phyloP scores from a whole-genome alignment of 2,329 filamentous ascomycete genomes.

The Aureobasidium sp. region DNA sequence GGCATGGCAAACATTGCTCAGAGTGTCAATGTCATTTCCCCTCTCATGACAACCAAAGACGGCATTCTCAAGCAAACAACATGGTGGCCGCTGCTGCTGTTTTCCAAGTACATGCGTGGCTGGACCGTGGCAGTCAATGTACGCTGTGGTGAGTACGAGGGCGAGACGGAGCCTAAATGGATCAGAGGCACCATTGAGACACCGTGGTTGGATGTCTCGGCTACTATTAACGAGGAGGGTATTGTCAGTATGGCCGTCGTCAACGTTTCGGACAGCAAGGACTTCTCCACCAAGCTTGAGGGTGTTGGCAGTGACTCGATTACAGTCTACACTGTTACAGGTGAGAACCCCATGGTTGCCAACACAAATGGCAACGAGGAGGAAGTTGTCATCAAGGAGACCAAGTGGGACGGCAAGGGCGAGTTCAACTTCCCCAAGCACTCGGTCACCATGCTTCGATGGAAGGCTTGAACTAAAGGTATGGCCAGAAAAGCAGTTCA shows the following conservation, averaged over 20 bases:
- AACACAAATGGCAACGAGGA: constrained; percentile 59
- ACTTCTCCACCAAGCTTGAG: constrained; percentile 53
- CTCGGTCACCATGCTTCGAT: constrained; percentile 18
- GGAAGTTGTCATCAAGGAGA: constrained; percentile 55
- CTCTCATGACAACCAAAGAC: constrained; percentile 61
- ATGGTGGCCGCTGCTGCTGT: constrained; percentile 68
- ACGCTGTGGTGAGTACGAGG: constrained; percentile 55
- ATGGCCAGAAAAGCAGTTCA: background rate
- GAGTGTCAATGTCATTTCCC: constrained; percentile 69
- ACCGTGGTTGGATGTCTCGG: constrained; percentile 64
- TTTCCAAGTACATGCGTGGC: constrained; percentile 67
- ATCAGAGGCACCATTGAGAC: constrained; percentile 59
- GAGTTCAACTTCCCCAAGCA: constrained; percentile 57
- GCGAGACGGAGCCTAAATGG: constrained; percentile 60
- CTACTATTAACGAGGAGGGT: constrained; percentile 52
- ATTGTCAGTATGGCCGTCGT: constrained; percentile 63
- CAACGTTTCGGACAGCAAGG: constrained; percentile 57
- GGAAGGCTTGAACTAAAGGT: constrained; percentile 13
- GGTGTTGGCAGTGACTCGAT: constrained; percentile 49
- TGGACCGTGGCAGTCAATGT: constrained; percentile 62
- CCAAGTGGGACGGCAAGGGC: constrained; percentile 57
- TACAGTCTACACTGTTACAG: constrained; percentile 57
- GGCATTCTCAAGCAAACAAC: constrained; percentile 65
- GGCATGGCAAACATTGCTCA: constrained; percentile 77
- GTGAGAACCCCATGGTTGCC: constrained; percentile 48